Percentiles rank a stretch among this genome's conserved stretches.
These are phyloP conservation scores for Colletotrichum sansevieriae DNA, from an alignment of 2,329 filamentous ascomycete species.

Conservation along the genomic window DNA sequence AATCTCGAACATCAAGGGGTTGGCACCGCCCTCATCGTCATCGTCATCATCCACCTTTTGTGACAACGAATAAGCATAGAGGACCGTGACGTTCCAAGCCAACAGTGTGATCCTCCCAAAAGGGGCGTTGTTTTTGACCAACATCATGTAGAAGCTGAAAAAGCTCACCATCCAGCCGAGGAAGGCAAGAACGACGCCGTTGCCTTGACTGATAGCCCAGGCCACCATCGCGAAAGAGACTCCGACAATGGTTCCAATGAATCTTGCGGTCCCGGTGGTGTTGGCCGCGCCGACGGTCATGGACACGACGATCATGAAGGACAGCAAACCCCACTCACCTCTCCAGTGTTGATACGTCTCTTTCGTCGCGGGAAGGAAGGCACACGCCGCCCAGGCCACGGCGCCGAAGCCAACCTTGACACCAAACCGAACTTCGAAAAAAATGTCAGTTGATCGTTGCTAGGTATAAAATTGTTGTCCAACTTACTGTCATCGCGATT, in stretches of 20 bases:
- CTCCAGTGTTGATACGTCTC: conserved; percentile 89
- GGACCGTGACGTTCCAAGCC: conserved; percentile 93
- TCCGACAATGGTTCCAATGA: conserved; percentile 87
- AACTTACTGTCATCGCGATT: conserved; percentile 66
- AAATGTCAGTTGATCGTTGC: conserved; percentile 19
- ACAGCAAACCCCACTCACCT: conserved; percentile 95
- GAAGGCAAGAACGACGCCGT: conserved; percentile 80
- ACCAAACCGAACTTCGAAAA: conserved; percentile 74
- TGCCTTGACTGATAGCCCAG: conserved; percentile 83
- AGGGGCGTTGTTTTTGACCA: conserved; percentile 85
- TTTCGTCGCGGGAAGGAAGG: conserved; percentile 83
- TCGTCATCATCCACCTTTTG: conserved; percentile 84
- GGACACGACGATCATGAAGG: conserved; percentile 97
- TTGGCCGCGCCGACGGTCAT: conserved; percentile 98
- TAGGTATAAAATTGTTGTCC: conserved; percentile 42
- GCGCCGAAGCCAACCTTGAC: conserved; percentile 95
- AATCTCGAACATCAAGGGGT: conserved; percentile 90
- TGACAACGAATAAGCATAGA: conserved; percentile 93
- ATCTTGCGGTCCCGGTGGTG: conserved; percentile 88
- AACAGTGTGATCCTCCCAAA: conserved; percentile 94
- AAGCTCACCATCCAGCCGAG: conserved; percentile 86
- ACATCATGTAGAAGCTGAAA: conserved; percentile 90
- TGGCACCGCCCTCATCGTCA: conserved; percentile 87
- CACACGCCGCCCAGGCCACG: conserved; percentile 87
- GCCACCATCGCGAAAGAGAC: conserved; percentile 80